Evolutionary conservation across 1,284 basidiomycete species (phyloP).

Genomic region (Cutaneotrichosporon daszewskae): DNA sequence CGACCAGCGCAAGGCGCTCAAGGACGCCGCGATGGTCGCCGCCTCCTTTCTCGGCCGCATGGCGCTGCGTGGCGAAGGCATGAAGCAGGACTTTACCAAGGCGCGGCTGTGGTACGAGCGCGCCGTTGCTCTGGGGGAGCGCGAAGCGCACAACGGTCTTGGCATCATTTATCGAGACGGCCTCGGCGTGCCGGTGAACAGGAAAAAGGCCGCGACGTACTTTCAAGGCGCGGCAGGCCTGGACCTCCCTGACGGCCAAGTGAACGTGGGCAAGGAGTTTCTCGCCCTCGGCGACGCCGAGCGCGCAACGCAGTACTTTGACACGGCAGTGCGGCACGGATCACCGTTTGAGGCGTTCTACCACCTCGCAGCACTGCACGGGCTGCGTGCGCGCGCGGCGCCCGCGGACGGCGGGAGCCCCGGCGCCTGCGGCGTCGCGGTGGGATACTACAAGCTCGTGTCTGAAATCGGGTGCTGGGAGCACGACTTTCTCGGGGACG

Average conservation of each 20-base stretch:
- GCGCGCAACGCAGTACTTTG: slow-evolving; percentile 66
- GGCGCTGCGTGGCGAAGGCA: slow-evolving; percentile 89
- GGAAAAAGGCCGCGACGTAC: slow-evolving; percentile 56
- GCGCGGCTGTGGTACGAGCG: slow-evolving; percentile 94
- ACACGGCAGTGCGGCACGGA: slow-evolving; percentile 72
- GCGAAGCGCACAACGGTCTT: slow-evolving; percentile 80
- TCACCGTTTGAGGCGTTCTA: slow-evolving; percentile 90
- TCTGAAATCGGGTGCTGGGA: slow-evolving; percentile 83
- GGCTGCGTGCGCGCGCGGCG: slow-evolving; percentile 52
- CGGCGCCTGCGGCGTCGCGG: slow-evolving; percentile 70
- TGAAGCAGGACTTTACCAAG: slow-evolving; percentile 64
- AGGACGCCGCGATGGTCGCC: slow-evolving; percentile 59
- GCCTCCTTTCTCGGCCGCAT: slow-evolving; percentile 86
- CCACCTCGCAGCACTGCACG: slow-evolving; percentile 75
- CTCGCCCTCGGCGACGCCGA: slow-evolving; percentile 50
- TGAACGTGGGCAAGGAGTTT: slow-evolving; percentile 80
- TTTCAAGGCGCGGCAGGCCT: slow-evolving; percentile 77
- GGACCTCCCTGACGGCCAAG: slow-evolving; percentile 82
- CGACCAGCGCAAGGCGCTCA: slow-evolving; percentile 38
- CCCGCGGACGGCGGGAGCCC: slow-evolving; percentile 28
- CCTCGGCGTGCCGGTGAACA: slow-evolving; percentile 55
- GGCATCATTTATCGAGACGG: slow-evolving; percentile 92
- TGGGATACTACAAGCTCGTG: slow-evolving; percentile 76
- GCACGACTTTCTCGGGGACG: slow-evolving; percentile 74
- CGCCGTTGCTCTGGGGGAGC: slow-evolving; percentile 70